Conservation (phyloP, 208 protist genomes). For the Borovskyia barvae region DNA sequence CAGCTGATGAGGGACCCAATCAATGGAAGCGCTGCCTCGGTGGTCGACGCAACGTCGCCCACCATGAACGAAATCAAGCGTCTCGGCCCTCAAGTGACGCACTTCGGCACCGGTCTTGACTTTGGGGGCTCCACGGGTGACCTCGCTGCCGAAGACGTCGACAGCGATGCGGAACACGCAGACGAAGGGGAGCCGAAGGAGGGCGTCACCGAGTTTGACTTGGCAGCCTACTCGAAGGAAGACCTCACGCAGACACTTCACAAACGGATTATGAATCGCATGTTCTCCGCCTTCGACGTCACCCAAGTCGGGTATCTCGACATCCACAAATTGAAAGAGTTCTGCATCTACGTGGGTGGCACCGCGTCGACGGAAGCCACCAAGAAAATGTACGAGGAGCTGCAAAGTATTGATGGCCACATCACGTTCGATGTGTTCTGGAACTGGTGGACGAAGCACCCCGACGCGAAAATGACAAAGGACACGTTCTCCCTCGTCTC, state of each 20-base stretch:
- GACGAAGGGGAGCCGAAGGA: neutral
- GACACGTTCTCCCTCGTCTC: conserved; percentile 85
- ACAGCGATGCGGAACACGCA: neutral
- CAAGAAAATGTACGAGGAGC: conserved; percentile 58
- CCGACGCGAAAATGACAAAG: conserved; percentile 40
- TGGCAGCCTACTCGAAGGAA: conserved; percentile 81
- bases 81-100: conserved; percentile 18
- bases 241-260: conserved; percentile 68
- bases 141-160: conserved; percentile 8
- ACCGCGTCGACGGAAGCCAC: conserved; percentile 37
- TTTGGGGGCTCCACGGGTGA: conserved; percentile 12
- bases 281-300: conserved; percentile 90
- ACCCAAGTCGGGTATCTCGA: conserved; percentile 74
- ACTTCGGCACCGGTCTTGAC: conserved; percentile 60
- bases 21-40: conserved; percentile 11
- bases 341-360: conserved; percentile 81
- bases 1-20: conserved; percentile 5
- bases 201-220: conserved; percentile 68
- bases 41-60: conserved; percentile 15
- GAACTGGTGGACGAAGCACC: conserved; percentile 74
- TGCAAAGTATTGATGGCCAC: conserved; percentile 41
- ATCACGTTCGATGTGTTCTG: conserved; percentile 89
- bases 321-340: conserved; percentile 54
- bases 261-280: conserved; percentile 82
- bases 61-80: conserved; percentile 41